A percentile compares a stretch with the other conserved stretches of the same genome.
These are phyloP conservation scores for Neurospora pannonica DNA, from an alignment of 495 filamentous ascomycete species.

Conservation along the genomic window DNA sequence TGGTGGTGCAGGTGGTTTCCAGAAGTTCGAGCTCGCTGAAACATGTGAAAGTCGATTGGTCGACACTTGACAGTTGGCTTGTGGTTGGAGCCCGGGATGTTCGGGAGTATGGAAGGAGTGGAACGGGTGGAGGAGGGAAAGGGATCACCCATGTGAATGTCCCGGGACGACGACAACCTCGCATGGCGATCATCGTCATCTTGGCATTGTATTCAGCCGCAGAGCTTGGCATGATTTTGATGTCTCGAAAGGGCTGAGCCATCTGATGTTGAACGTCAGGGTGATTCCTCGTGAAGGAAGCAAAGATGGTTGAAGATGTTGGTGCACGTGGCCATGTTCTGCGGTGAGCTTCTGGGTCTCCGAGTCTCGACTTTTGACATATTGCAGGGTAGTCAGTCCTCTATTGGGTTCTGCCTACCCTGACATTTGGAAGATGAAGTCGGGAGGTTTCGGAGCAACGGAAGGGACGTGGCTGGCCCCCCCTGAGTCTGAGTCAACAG, in stretches of 20 bases:
- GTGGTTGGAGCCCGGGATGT: neutral
- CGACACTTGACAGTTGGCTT: neutral
- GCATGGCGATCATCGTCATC: neutral
- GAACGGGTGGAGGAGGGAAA: neutral
- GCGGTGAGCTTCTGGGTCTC: neutral
- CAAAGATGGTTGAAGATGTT: neutral
- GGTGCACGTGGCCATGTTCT: neutral
- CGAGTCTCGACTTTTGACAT: neutral
- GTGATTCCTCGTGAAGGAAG: neutral
- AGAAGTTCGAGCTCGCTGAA: neutral
- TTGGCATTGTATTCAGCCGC: neutral
- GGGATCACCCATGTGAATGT: neutral
- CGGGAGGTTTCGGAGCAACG: neutral
- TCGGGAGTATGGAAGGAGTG: neutral
- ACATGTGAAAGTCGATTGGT: neutral
- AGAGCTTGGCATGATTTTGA: neutral
- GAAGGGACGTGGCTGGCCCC: neutral
- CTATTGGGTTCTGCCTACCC: neutral
- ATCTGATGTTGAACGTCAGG: neutral
- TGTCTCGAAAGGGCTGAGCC: neutral
- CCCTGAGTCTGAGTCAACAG: neutral
- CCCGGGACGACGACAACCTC: neutral
- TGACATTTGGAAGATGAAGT: neutral
- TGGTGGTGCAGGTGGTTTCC: neutral
- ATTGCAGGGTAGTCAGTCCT: neutral